Percentiles rank a stretch among this genome's conserved stretches.
These are phyloP conservation scores for Macrotyloma uniflorum DNA, from an alignment of 306 rosid genomes.

Conservation along the genomic window DNA sequence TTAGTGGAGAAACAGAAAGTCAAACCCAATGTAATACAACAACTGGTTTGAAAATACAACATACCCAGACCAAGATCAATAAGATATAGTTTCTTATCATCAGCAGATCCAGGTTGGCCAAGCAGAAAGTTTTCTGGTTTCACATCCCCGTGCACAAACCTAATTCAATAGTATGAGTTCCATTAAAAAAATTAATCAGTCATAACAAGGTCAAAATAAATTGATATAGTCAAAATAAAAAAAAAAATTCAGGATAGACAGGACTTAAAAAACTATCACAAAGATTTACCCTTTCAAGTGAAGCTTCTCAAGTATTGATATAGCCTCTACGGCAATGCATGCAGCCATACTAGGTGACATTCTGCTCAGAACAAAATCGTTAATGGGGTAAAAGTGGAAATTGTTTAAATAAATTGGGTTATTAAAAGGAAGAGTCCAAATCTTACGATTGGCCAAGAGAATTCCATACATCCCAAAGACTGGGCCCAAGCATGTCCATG, in stretches of 20 bases:
- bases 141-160: conserved; percentile 97
- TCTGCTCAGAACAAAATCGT: conserved; percentile 53
- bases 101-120: conserved; percentile 89
- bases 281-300: conserved; percentile 82
- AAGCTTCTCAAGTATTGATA: conserved; percentile 95
- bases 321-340: conserved; percentile 95
- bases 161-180: conserved; percentile 37
- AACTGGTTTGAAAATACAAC: conserved; percentile 30
- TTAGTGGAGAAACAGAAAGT: not conserved
- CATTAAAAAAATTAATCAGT: conserved; percentile 5
- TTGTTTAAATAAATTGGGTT: not conserved
- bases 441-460: conserved; percentile 83
- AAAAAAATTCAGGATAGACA: conserved; percentile 2
- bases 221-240: too few relatives aligned
- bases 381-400: conserved; percentile 23
- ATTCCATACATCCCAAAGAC: conserved; percentile 97
- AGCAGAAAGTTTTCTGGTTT: conserved; percentile 96
- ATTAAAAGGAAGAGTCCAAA: conserved; percentile 26
- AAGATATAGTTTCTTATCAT: conserved; percentile 90
- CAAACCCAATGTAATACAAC: conserved; percentile 5
- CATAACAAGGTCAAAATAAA: conserved; percentile 25
- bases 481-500: conserved; percentile 98
- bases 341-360: conserved; percentile 93
- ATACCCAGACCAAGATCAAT: conserved; percentile 94
- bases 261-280: not conserved